Conservation (phyloP, 495 filamentous ascomycete genomes). For the Aspergillus cavernicola region DNA sequence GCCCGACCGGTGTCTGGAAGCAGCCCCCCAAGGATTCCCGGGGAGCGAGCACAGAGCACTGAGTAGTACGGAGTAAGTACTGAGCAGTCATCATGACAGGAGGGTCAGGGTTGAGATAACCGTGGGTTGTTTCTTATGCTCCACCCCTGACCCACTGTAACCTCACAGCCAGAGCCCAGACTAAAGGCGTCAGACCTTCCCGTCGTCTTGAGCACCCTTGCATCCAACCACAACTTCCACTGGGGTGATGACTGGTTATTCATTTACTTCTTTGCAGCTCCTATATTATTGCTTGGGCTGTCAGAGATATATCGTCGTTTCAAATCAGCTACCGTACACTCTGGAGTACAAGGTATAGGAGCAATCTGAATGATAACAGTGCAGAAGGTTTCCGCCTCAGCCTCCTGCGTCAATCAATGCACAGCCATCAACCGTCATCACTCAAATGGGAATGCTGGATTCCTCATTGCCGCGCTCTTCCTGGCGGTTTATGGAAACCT, state of each 20-base stretch:
- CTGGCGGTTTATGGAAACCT: too few relatives aligned
- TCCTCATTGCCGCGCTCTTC: too few relatives aligned
- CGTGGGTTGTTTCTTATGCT: not conserved
- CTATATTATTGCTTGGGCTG: not conserved
- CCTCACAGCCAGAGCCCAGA: not conserved
- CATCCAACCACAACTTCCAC: constrained; percentile 14
- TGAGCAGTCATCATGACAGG: constrained; percentile 9
- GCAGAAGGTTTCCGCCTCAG: not conserved
- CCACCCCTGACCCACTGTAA: constrained; percentile 6
- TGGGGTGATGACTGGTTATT: constrained; percentile 7
- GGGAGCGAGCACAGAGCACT: not conserved
- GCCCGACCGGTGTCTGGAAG: constrained; percentile 1
- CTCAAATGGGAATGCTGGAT: too few relatives aligned
- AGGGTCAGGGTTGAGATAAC: constrained; percentile 13
- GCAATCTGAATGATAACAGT: too few relatives aligned
- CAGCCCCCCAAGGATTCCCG: not conserved
- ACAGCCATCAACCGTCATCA: not conserved
- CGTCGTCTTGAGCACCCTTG: constrained; percentile 3
- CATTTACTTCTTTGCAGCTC: too few relatives aligned
- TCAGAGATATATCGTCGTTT: not conserved
- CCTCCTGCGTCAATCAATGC: constrained; percentile 1
- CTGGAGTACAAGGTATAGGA: not conserved
- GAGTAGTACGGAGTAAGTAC: not conserved
- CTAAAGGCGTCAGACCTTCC: constrained; percentile 10
- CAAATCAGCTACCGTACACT: not conserved